phyloP scores from a whole-genome alignment of 176 grass and related monocot species.

The bread wheat (Triticum aestivum) region DNA sequence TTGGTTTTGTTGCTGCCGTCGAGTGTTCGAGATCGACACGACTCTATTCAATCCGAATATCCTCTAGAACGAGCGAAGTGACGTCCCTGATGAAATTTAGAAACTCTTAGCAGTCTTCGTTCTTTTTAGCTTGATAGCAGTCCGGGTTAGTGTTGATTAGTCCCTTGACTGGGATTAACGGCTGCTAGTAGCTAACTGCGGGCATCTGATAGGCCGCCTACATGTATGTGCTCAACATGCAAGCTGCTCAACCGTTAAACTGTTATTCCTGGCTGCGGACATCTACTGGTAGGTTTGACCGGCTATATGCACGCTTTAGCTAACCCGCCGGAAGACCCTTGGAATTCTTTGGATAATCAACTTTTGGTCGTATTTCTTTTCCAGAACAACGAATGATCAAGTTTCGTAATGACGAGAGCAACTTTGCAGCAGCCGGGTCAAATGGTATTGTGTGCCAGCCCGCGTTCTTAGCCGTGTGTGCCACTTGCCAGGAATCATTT shows the following conservation, averaged over 20 bases:
- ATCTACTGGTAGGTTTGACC: background rate
- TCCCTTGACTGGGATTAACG: no score
- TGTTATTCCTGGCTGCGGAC: no score
- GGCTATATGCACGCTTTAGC: background rate
- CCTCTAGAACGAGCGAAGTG: conserved; percentile 13
- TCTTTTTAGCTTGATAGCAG: no score
- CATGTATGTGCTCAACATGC: no score
- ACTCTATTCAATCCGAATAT: background rate
- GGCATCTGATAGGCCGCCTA: no score
- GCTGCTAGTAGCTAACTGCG: no score
- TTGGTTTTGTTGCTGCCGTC: no score
- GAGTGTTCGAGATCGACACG: background rate
- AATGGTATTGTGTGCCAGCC: conserved; percentile 9
- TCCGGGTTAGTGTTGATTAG: no score
- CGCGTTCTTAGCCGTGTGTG: background rate
- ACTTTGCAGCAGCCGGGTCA: conserved; percentile 6
- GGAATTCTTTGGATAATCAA: background rate
- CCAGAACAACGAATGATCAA: background rate
- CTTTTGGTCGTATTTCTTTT: background rate
- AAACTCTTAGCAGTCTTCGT: no score
- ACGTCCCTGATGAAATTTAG: no score
- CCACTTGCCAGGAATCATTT: no score
- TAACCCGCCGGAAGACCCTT: background rate
- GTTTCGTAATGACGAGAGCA: background rate
- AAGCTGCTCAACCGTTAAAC: no score